Evolutionary conservation across 495 filamentous ascomycete genomes (phyloP).

Genomic region (Barbatosphaeria neglecta): DNA sequence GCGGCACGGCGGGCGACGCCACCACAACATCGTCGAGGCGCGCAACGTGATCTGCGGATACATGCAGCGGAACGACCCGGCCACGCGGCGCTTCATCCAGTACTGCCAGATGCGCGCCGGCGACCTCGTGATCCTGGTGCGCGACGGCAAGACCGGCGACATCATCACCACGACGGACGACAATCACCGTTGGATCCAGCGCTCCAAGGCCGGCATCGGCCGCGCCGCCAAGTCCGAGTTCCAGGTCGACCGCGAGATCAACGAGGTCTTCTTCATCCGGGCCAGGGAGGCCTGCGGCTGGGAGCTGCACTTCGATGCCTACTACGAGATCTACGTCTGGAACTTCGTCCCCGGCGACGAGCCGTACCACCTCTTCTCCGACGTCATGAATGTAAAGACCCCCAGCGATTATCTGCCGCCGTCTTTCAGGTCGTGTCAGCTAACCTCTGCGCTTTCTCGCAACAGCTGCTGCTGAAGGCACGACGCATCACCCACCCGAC

Average conservation of each 20-base stretch:
- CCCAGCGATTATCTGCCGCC: too few relatives aligned
- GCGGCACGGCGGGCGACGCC: slow-evolving; percentile 13
- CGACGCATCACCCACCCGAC: slow-evolving; percentile 13
- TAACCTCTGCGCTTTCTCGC: not conserved
- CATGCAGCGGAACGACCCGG: slow-evolving; percentile 38
- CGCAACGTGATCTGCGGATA: slow-evolving; percentile 40
- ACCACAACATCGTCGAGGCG: slow-evolving; percentile 25
- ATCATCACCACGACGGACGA: slow-evolving; percentile 29
- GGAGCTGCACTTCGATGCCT: slow-evolving; percentile 36
- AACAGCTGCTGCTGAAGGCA: slow-evolving; percentile 15
- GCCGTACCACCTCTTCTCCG: not conserved
- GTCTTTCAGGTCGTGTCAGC: too few relatives aligned
- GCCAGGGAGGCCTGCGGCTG: slow-evolving; percentile 28
- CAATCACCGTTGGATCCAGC: slow-evolving; percentile 32
- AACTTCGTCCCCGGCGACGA: slow-evolving; percentile 26
- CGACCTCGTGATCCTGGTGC: slow-evolving; percentile 30
- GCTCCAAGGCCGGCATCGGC: slow-evolving; percentile 31
- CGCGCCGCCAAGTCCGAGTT: slow-evolving; percentile 31
- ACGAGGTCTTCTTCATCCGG: slow-evolving; percentile 25
- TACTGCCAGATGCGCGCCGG: slow-evolving; percentile 30
- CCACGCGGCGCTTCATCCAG: slow-evolving; percentile 39
- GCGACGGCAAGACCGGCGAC: slow-evolving; percentile 37
- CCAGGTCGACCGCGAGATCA: slow-evolving; percentile 22
- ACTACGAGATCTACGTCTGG: slow-evolving; percentile 42
- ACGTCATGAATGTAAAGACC: slow-evolving; percentile 1